phyloP scores from a whole-genome alignment of 176 grass and related monocot species.

The Calamus simplicifolius region DNA sequence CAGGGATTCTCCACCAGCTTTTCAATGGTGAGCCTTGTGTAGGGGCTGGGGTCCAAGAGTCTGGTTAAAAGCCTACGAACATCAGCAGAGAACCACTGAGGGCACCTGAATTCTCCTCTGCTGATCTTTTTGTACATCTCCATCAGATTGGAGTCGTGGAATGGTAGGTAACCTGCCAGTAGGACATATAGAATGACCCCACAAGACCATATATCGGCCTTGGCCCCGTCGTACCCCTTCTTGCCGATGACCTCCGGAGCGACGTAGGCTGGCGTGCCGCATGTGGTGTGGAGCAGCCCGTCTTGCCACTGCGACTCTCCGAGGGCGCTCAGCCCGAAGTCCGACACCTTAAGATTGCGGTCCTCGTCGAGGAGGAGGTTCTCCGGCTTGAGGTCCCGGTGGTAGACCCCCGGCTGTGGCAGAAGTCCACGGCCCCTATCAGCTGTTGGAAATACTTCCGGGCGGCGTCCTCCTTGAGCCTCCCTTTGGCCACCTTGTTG shows the following conservation, averaged over 20 bases:
- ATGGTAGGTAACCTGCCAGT: slow-evolving; percentile 9
- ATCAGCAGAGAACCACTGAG: slow-evolving; percentile 11
- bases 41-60: slow-evolving; percentile 9
- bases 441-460: slow-evolving; percentile 50
- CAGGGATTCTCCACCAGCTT: slow-evolving; percentile 2
- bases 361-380: slow-evolving; percentile 20
- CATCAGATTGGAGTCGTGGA: slow-evolving; percentile 4
- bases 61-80: neutral
- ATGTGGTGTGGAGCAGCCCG: slow-evolving; percentile 1
- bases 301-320: neutral
- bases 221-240: slow-evolving; percentile 12
- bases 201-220: slow-evolving; percentile 19
- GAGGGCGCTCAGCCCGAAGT: slow-evolving; percentile 19
- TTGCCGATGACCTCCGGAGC: slow-evolving; percentile 13
- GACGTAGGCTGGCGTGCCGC: slow-evolving; percentile 14
- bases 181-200: slow-evolving; percentile 14
- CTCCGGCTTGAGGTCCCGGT: slow-evolving; percentile 18
- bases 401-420: slow-evolving; percentile 30
- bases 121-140: slow-evolving; percentile 9
- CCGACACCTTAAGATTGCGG: slow-evolving; percentile 15
- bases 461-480: slow-evolving; percentile 30
- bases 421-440: slow-evolving; percentile 39
- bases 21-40: neutral
- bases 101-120: slow-evolving; percentile 11
- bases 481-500: slow-evolving; percentile 33